Evolutionary conservation across 441 rosid genomes (phyloP), one percentile per base, ranked within the genome.

Genomic region (Bocquillonia castaneifolia): DNA sequence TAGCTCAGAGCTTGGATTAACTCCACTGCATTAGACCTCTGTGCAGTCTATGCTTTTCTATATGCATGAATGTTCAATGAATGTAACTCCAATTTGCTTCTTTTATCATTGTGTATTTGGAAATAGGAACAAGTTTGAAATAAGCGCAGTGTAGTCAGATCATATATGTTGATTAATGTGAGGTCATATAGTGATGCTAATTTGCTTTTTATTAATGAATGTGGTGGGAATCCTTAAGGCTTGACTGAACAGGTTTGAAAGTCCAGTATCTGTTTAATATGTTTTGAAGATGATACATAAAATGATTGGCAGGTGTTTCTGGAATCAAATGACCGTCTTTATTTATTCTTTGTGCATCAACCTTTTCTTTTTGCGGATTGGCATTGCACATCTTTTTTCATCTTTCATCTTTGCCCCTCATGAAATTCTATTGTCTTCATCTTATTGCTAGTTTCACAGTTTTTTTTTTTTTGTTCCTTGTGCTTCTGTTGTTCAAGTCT

Each of bases 171-270:
- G 57, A 58, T 31, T 34, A 13, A 68, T 59, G 65, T 14, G 50
- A 26, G 6, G 37, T 48, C 58, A 50, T 34, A 25, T 5, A 37
- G 28, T 48, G 36, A 50, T 36, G 25, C 5, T n/a, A 28, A 22
- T 57, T 47, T 48, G 1, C 45, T 67, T 57, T 26, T 48, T 20
- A 31, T 55, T 55, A 44, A 34, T 40, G 39, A 40, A 65, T 23
- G 36, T 22, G 23, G 26, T 66, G 62, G 52, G 54, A n/a, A 47
- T 40, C 48, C 32, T 63, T 3, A 26, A 48, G 26, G 56, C 59
- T 13, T 39, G 3, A 37, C 17, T 23, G 22, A 37, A 52, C 3
- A 8, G 14, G 45, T 63, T 5, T 61, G 45, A 39, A 28, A 34
- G 29, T 62, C 6, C 6, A 26, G 25, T 1, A 5, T 8, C 1